Evolutionary conservation across 371 early-diverging fungal species (phyloP), one percentile per base, ranked within the genome.

Genomic region (Apophysomyces variabilis): DNA sequence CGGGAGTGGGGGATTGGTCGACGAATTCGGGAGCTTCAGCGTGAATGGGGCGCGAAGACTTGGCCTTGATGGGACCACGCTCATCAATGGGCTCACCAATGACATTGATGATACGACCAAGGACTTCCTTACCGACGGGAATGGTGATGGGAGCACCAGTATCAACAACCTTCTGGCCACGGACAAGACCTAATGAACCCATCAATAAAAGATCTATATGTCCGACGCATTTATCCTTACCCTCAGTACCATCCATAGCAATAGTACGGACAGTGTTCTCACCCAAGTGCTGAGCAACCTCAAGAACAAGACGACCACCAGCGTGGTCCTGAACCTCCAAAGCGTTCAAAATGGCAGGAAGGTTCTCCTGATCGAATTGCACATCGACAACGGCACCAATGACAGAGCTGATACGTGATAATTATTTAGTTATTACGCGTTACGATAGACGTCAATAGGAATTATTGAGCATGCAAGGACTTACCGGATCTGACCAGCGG

Each of bases 61-160:
- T 93, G 73, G 95, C 78, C 75, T 85, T 90, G 85, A 96, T 94
- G 73, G 98, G 98, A 67, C 98, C 98, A 78, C 97, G 93, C 82
- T 97, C 96, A 78, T 97, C 98, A 74, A 97, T 93, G 73, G 97
- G 97, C 86, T 97, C 98, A 76, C 98, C 98, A 81, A 98, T 96
- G 72, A 96, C 98, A 92, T 98, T 98, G 85, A 98, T 93, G 86
- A 98, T 98, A 85, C 98, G 95, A 67, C 98, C 97, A 57, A 97
- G 89, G 79, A 94, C 94, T 87, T 95, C 97, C 74, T 90, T 91
- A 66, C 98, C 98, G 74, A 95, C 97, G 45, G 98, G 98, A 61
- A 98, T 90, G 70, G 86, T 88, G 83, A 98, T 98, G 76, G 98
- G 97, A 67, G 90, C 82, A 73, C 98, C 97, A 54, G 97, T 96